Percentiles rank a stretch among this genome's conserved stretches.
phyloP scores from a whole-genome alignment of 2,329 filamentous ascomycete genomes.

The Neofusicoccum parvum region DNA sequence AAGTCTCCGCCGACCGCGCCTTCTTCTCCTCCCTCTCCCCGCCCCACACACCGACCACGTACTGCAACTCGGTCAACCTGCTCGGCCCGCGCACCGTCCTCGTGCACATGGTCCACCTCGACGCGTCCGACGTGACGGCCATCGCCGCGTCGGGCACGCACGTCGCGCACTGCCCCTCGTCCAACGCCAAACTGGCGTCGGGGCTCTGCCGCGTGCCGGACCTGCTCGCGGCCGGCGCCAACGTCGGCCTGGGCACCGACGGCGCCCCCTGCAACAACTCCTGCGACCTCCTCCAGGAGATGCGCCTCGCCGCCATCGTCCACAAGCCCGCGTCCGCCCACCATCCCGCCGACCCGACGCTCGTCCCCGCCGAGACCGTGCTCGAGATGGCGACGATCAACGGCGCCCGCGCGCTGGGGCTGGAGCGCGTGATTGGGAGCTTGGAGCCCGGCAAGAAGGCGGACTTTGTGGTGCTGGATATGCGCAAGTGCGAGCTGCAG shows the following conservation, averaged over 20 bases:
- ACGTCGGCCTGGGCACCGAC: conserved; percentile 55
- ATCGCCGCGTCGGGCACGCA: conserved; percentile 46
- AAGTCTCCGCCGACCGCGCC: conserved; percentile 36
- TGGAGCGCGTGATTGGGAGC: conserved; percentile 41
- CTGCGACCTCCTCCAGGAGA: conserved; percentile 56
- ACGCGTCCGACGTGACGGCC: conserved; percentile 45
- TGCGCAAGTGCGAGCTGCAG: conserved; percentile 29
- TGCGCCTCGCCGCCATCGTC: conserved; percentile 54
- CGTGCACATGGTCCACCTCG: conserved; percentile 56
- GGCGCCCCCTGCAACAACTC: conserved; percentile 57
- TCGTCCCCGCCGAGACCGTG: conserved; percentile 49
- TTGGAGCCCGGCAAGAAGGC: conserved; percentile 49
- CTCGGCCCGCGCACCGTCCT: conserved; percentile 49
- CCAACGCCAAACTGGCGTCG: conserved; percentile 56
- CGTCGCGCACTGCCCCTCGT: conserved; percentile 56
- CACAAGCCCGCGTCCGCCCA: conserved; percentile 41
- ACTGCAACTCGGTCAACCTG: conserved; percentile 29
- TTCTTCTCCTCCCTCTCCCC: conserved; percentile 34
- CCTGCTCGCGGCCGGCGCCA: conserved; percentile 47
- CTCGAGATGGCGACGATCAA: conserved; percentile 57
- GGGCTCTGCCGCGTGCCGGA: conserved; percentile 53
- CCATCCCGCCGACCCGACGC: conserved; percentile 44
- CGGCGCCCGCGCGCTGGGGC: conserved; percentile 51
- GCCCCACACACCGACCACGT: conserved; percentile 48
- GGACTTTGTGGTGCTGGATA: conserved; percentile 44